Evolutionary conservation across 495 filamentous ascomycete species (phyloP).

Genomic region (Penicillium odoratum): DNA sequence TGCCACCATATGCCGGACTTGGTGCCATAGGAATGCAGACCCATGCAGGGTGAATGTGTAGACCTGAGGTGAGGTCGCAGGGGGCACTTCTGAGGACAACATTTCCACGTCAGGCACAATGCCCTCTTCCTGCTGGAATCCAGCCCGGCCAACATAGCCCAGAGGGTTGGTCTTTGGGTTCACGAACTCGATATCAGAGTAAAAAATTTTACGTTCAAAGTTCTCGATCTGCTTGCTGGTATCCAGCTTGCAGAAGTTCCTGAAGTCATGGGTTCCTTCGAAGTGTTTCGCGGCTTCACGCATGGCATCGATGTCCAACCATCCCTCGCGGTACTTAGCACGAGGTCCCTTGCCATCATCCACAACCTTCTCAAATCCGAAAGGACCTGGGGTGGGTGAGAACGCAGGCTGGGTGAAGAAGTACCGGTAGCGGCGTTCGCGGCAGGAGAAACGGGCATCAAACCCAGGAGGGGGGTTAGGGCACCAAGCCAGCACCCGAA

Average conservation of each 20-base stretch:
- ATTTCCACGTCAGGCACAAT: conserved; percentile 17
- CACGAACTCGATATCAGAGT: conserved; percentile 72
- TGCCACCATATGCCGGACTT: conserved; percentile 88
- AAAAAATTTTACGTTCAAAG: conserved; percentile 74
- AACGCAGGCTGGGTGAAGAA: conserved; percentile 97
- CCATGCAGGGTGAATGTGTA: conserved; percentile 86
- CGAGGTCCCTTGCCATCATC: conserved; percentile 22
- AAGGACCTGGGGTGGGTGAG: conserved; percentile 51
- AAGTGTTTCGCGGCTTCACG: conserved; percentile 72
- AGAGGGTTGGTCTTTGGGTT: conserved; percentile 47
- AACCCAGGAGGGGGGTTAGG: conserved; percentile 75
- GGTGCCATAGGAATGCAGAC: conserved; percentile 97
- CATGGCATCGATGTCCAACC: conserved; percentile 86
- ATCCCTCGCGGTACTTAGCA: conserved; percentile 49
- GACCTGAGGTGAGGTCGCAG: conserved; percentile 54
- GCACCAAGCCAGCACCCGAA: conserved; percentile 90
- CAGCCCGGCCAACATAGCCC: conserved; percentile 33
- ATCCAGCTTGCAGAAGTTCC: conserved; percentile 95
- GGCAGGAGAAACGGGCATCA: conserved; percentile 90
- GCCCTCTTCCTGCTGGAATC: conserved; percentile 33
- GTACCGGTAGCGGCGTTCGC: conserved; percentile 85
- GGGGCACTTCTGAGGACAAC: conserved; percentile 17
- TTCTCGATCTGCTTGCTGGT: conserved; percentile 79
- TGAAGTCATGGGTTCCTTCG: conserved; percentile 87
- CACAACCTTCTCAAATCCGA: conserved; percentile 33